Evolutionary conservation across 2,329 filamentous ascomycete genomes (phyloP).

Genomic region (Penicillium janthinellum): DNA sequence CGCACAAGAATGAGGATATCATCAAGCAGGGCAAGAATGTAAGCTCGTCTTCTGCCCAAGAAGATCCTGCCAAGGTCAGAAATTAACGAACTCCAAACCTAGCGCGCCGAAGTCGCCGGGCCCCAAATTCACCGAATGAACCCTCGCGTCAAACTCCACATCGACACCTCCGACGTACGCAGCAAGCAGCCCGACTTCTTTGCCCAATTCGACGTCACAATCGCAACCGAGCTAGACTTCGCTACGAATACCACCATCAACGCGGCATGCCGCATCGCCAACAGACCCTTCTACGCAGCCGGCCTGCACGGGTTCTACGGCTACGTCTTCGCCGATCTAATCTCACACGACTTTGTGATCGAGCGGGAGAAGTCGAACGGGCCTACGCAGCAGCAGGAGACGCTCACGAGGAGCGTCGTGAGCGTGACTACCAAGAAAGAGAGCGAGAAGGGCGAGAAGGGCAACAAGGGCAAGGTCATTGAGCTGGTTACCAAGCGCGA

Average conservation of each 20-base stretch:
- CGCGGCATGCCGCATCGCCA: conserved; percentile 76
- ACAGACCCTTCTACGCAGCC: conserved; percentile 84
- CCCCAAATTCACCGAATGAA: conserved; percentile 83
- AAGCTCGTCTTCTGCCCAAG: conserved; percentile 18
- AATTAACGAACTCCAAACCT: conserved; percentile 9
- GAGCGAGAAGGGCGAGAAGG: conserved; percentile 49
- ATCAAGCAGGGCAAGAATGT: conserved; percentile 69
- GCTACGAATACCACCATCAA: conserved; percentile 77
- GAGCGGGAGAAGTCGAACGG: conserved; percentile 82
- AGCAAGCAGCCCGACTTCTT: conserved; percentile 74
- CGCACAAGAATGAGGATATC: conserved; percentile 43
- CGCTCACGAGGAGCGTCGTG: conserved; percentile 74
- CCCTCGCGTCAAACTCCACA: conserved; percentile 76
- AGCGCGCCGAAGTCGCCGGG: conserved; percentile 78
- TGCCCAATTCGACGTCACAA: conserved; percentile 76
- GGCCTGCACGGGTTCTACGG: conserved; percentile 88
- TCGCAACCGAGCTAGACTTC: conserved; percentile 85
- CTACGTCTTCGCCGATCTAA: conserved; percentile 91
- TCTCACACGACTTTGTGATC: conserved; percentile 86
- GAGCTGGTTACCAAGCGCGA: conserved; percentile 93
- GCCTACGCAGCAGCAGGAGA: conserved; percentile 65
- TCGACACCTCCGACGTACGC: conserved; percentile 68
- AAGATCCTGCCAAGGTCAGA: background rate
- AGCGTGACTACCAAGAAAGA: conserved; percentile 69
- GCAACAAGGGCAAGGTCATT: conserved; percentile 58